Evolutionary conservation across 129 eudicot species (phyloP), one percentile per base, ranked within the genome.

Genomic region (Centrapalus pauciflorus): DNA sequence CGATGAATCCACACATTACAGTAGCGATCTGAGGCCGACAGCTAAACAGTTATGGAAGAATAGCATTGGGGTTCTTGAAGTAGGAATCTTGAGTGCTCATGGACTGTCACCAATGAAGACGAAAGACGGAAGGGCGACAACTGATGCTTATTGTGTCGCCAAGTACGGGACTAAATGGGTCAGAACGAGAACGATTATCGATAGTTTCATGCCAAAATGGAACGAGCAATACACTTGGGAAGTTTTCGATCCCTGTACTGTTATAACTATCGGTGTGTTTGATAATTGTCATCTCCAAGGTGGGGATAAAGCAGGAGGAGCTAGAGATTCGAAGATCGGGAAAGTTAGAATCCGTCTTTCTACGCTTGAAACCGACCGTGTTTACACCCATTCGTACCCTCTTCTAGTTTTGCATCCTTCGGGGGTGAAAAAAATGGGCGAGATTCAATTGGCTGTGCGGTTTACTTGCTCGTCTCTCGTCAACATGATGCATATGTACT

Each of bases 211-310:
- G 1, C 89, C 89, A 11, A 76, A 73, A 28, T 83, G 89, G 89
- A 83, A 83, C 30, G 89, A 83, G 64, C 89, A 83, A 9, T 83
- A 77, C 81, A 76, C 85, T 0, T 83, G 89, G 89, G 85, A 83
- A 16, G 89, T 83, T 41, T 83, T 34, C 61, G 89, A 83, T 33
- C 89, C 85, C 4, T 80, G 82, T 79, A 83, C 85, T 0, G 89
- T 83, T 1, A 40, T 82, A 73, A 83, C 83, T 0, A 55, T 83
- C 1, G 89, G 85, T 0, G 89, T 83, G 2, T 83, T 83, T 14
- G 89, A 83, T 48, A 80, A 83, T 16, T 66, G 84, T 41, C 87
- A 78, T 29, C 28, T 71, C 5, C 73, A 69, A n/a, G 70, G 64
- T 6, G 58, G 69, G 7, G 77, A 77, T 32, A 73, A 73, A 1